Percentiles rank a stretch among this genome's conserved stretches.
Evolutionary conservation across 169 alveolate genomes (phyloP).

Genomic region (Theileria orientalis): DNA sequence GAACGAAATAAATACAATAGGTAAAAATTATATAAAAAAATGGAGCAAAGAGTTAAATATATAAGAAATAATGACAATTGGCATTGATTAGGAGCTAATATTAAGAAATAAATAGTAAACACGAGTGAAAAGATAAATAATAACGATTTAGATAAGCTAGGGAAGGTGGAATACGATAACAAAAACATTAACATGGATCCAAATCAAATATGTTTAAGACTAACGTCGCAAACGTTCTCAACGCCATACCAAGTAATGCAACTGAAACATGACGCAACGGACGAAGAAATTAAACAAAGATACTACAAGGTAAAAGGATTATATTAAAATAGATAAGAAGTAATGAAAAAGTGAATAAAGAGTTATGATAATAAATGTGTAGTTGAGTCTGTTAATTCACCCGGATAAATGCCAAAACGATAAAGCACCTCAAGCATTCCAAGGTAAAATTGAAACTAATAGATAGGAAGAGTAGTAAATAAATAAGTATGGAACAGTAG

Average conservation of each 20-base stretch:
- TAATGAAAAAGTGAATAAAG: not conserved
- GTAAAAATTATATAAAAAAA: constrained; percentile 1
- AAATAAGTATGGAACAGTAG: no score
- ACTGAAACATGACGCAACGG: constrained; percentile 62
- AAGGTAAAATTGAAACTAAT: constrained; percentile 40
- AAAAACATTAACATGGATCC: constrained; percentile 43
- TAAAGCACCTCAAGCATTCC: constrained; percentile 88
- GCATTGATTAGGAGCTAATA: no score
- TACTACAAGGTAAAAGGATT: constrained; percentile 48
- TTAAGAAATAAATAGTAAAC: no score
- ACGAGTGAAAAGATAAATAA: not conserved
- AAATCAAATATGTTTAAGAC: constrained; percentile 45
- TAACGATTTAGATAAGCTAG: not conserved
- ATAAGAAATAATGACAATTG: no score
- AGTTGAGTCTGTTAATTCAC: constrained; percentile 74
- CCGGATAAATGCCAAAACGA: constrained; percentile 89
- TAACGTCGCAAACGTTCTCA: constrained; percentile 58
- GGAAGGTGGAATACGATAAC: constrained; percentile 45
- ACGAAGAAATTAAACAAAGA: constrained; percentile 57
- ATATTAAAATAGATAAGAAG: no score
- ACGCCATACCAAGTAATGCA: constrained; percentile 63
- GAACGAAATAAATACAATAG: constrained; percentile 52
- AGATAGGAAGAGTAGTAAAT: no score
- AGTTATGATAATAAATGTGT: not conserved
- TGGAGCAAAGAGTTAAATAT: no score